Evolutionary conservation across 2,329 filamentous ascomycete species (phyloP).

Genomic region (Penicillium sp.): DNA sequence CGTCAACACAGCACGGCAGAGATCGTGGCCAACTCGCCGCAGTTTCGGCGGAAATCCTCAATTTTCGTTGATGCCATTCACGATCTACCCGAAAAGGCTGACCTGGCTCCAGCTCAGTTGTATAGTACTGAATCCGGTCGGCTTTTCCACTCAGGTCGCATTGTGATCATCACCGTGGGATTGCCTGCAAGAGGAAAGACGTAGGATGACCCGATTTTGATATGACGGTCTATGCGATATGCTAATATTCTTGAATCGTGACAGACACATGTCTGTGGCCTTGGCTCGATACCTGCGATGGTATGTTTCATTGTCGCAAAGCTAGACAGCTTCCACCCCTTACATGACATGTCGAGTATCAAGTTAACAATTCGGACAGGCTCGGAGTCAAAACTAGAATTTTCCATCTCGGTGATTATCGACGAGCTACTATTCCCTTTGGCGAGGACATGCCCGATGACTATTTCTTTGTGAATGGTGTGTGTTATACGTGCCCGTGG

Average conservation of each 20-base stretch:
- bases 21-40: slow-evolving; percentile 86
- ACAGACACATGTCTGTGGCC: slow-evolving; percentile 90
- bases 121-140: slow-evolving; percentile 98
- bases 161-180: slow-evolving; percentile 96
- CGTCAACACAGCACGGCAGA: slow-evolving; percentile 74
- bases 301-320: slow-evolving; percentile 51
- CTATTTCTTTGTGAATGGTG: slow-evolving; percentile 92
- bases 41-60: slow-evolving; percentile 89
- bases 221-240: background rate
- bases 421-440: slow-evolving; percentile 84
- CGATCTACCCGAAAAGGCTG: slow-evolving; percentile 80
- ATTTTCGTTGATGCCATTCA: slow-evolving; percentile 98
- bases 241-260: slow-evolving; percentile 16
- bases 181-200: slow-evolving; percentile 95
- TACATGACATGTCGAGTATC: background rate
- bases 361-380: slow-evolving; percentile 54
- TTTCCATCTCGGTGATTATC: slow-evolving; percentile 96
- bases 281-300: slow-evolving; percentile 93
- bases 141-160: slow-evolving; percentile 94
- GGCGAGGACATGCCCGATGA: slow-evolving; percentile 89
- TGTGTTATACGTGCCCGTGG: slow-evolving; percentile 15
- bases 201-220: slow-evolving; percentile 55
- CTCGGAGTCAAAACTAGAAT: slow-evolving; percentile 97
- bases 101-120: slow-evolving; percentile 92
- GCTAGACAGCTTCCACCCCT: background rate